Conservation (phyloP, 371 early-diverging fungal genomes). For the Apophysomyces sp. region DNA sequence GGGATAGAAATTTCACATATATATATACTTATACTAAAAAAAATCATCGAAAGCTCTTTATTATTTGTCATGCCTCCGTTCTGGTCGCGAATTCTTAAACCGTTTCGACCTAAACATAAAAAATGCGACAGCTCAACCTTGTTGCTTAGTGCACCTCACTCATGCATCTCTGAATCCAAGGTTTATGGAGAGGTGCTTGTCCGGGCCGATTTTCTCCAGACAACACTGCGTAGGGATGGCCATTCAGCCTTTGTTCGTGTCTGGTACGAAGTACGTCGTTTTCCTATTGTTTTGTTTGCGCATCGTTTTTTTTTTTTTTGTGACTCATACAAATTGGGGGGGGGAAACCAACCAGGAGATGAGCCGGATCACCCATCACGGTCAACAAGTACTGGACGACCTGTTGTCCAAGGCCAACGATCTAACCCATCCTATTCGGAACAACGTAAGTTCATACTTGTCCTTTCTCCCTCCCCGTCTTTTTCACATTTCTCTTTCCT, state of each 20-base stretch:
- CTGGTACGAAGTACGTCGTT: conserved; percentile 6
- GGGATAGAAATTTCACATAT: background rate
- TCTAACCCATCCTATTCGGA: background rate
- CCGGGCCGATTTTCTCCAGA: background rate
- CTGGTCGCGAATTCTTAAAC: background rate
- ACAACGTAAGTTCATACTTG: background rate
- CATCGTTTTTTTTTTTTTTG: no score
- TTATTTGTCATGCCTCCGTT: background rate
- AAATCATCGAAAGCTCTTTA: background rate
- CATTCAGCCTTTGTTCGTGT: conserved; percentile 1
- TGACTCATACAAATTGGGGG: background rate
- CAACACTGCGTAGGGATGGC: background rate
- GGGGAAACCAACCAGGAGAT: background rate
- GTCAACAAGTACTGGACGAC: background rate
- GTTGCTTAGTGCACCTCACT: background rate
- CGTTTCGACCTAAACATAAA: background rate
- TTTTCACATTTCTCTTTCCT: no score
- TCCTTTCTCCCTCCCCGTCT: no score
- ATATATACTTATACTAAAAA: background rate
- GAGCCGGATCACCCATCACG: background rate
- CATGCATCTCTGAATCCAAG: conserved; percentile 2
- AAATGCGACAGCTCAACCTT: background rate
- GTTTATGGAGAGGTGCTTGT: conserved; percentile 2
- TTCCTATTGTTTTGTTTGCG: background rate
- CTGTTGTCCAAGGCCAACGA: background rate